phyloP scores from a whole-genome alignment of 768 basidiomycete species.

The Arthromyces matolae region DNA sequence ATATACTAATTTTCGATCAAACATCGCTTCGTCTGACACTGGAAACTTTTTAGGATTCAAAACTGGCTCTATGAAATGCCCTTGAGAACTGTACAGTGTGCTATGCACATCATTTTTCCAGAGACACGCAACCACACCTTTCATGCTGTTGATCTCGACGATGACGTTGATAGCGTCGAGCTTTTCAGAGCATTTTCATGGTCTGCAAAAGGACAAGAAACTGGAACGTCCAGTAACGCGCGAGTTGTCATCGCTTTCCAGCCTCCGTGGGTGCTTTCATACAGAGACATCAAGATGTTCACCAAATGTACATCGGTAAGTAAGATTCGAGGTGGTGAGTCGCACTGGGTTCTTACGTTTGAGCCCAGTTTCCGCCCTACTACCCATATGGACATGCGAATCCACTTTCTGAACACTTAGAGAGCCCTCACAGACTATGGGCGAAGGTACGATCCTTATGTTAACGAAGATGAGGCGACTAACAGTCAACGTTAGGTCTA shows the following conservation, averaged over 20 bases:
- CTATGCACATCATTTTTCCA: constrained; percentile 43
- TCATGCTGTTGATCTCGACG: constrained; percentile 23
- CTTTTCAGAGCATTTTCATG: constrained; percentile 47
- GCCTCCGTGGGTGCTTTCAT: constrained; percentile 55
- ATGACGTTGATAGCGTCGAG: constrained; percentile 33
- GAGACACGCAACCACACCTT: constrained; percentile 42
- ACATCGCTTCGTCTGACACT: constrained; percentile 3
- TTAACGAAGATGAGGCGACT: neutral
- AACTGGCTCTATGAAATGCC: constrained; percentile 51
- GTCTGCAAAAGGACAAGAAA: constrained; percentile 16
- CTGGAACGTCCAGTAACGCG: neutral
- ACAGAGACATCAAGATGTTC: constrained; percentile 53
- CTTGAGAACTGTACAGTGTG: constrained; percentile 45
- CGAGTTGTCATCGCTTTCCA: constrained; percentile 52
- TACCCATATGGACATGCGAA: constrained; percentile 29
- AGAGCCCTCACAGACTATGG: constrained; percentile 54
- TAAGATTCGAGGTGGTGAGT: neutral
- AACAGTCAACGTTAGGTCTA: constrained; percentile 40
- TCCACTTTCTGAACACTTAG: constrained; percentile 23
- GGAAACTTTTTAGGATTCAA: constrained; percentile 31
- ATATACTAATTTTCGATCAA: no score
- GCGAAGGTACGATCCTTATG: constrained; percentile 40
- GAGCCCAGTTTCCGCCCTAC: constrained; percentile 39
- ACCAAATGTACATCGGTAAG: constrained; percentile 40
- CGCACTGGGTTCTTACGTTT: constrained; percentile 12